Conservation (phyloP, 192 early-diverging fungal genomes). For the Coemansia sp. region DNA sequence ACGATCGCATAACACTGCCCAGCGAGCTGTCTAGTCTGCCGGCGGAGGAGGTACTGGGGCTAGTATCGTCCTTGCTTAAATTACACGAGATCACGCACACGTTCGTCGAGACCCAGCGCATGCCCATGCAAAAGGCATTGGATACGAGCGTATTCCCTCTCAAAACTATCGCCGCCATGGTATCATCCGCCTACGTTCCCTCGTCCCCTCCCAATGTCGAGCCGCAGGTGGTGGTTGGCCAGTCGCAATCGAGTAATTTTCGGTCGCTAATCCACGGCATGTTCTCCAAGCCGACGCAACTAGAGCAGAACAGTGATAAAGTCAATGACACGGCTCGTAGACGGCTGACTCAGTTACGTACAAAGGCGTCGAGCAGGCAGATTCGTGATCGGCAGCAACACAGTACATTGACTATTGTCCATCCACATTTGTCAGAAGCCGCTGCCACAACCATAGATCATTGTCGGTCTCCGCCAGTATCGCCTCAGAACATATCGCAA, state of each 20-base stretch:
- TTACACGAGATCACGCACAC: slow-evolving; percentile 48
- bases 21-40: slow-evolving; percentile 15
- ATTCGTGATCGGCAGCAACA: neutral
- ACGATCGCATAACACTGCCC: slow-evolving; percentile 34
- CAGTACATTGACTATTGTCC: slow-evolving; percentile 12
- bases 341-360: neutral
- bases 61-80: slow-evolving; percentile 30
- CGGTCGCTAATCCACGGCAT: slow-evolving; percentile 1
- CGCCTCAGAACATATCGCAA: neutral
- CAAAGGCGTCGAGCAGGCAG: neutral
- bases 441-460: neutral
- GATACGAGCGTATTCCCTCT: slow-evolving; percentile 36
- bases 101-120: slow-evolving; percentile 40
- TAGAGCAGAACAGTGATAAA: neutral
- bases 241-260: neutral
- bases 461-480: neutral
- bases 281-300: neutral
- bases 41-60: slow-evolving; percentile 23
- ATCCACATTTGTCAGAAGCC: slow-evolving; percentile 14
- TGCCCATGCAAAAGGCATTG: slow-evolving; percentile 27
- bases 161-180: slow-evolving; percentile 32
- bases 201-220: neutral
- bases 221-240: too few relatives aligned
- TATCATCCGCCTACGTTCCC: slow-evolving; percentile 9
- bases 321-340: neutral